Conservation (phyloP, 495 filamentous ascomycete genomes). For the Melanomma pulvis-pyrius region DNA sequence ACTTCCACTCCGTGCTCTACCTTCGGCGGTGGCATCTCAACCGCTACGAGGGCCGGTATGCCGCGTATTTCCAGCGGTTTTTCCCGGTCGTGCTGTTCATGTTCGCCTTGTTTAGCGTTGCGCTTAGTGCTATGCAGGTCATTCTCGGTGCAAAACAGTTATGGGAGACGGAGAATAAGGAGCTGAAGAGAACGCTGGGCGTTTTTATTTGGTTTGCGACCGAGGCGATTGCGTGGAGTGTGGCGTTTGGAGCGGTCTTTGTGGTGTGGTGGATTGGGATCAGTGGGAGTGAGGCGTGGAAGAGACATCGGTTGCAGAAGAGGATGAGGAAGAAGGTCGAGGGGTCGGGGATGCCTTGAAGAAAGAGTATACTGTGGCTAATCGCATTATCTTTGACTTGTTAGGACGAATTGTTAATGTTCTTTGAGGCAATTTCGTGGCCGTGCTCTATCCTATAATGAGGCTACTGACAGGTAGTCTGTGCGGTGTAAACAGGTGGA, state of each 20-base stretch:
- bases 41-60: slow-evolving; percentile 14
- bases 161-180: slow-evolving; percentile 24
- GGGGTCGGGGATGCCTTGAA: not conserved
- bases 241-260: slow-evolving; percentile 11
- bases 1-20: slow-evolving; percentile 12
- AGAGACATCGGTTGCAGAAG: not conserved
- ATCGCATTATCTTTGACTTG: no score
- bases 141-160: slow-evolving; percentile 12
- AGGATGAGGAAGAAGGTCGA: slow-evolving; percentile 5
- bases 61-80: slow-evolving; percentile 16
- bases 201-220: slow-evolving; percentile 19
- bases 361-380: no score
- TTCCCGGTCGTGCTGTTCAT: slow-evolving; percentile 23
- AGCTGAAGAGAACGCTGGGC: slow-evolving; percentile 14
- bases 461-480: no score
- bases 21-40: slow-evolving; percentile 17
- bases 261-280: slow-evolving; percentile 24
- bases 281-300: slow-evolving; percentile 5
- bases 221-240: slow-evolving; percentile 26
- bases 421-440: no score
- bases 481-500: no score
- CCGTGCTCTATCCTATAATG: no score
- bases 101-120: slow-evolving; percentile 22
- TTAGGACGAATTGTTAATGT: no score
- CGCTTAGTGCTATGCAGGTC: slow-evolving; percentile 30